Base-by-base conservation (phyloP, 495 filamentous ascomycete species). In the Aspergillus campestris region DNA sequence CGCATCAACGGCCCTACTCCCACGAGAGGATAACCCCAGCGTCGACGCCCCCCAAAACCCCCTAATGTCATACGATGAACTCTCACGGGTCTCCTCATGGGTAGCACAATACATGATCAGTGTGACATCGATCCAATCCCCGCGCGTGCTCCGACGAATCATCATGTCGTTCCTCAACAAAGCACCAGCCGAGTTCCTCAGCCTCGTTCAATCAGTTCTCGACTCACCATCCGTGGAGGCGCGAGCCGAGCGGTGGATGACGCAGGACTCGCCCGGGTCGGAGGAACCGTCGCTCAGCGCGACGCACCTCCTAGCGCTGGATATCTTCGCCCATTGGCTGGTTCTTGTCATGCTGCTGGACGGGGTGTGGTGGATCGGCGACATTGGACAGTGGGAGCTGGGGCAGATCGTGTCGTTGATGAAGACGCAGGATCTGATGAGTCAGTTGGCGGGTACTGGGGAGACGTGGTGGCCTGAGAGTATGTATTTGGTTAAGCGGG, bases 351-450 rank as follows among this genome's bases (percentile, higher is more conserved):
- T 71, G 31, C 41, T 71, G 35, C 40, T 72, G 31, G 61, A 70
- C 44, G 56, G 63, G 18, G 67, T 72, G 32, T 69, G 67, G 69
- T 68, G 69, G 69, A 67, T 70, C 36, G 61, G 66, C 6, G 54
- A 50, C 24, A 65, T 62, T 44, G 59, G 59, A 15, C 35, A 49
- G 6, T 62, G 61, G 59, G 59, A 65, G 24, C 44, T 65, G 7
- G 42, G 51, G 5, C 61, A 60, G 14, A 40, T 65, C 11, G 44
- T 62, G 14, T 35, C 51, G 8, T 48, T 56, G 13, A 54, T 49
- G 50, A 56, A 49, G 40, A 40, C 48, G 24, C 45, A 38, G 14
- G 45, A 40, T 38, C 32, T 27, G 24, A 28, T 29, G 31, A 28
- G 42, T 2, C 15, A 27, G 13, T 38, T 49, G 39, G 34, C 33